Percentiles rank a stretch among this genome's conserved stretches.
Evolutionary conservation across 139 green algal species (phyloP).

Genomic region (Chlamydomonas eustigma): DNA sequence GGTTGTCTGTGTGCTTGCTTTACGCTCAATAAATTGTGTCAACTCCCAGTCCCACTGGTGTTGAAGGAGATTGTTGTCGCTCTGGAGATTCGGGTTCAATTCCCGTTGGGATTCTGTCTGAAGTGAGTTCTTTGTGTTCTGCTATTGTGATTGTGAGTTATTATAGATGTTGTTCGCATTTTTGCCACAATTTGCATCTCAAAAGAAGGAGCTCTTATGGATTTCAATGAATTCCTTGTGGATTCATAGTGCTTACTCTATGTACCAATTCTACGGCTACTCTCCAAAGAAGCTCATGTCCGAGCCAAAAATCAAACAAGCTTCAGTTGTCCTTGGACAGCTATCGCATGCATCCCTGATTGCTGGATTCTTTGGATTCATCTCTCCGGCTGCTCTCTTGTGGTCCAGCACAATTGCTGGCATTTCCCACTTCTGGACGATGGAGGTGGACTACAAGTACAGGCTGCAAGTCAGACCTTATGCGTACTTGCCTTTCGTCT

Average conservation of each 20-base stretch:
- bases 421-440: not conserved
- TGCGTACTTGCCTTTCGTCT: not conserved
- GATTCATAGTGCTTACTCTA: not conserved
- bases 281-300: not conserved
- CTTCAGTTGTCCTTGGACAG: not conserved
- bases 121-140: too few species aligned
- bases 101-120: too few species aligned
- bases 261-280: not conserved
- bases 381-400: not conserved
- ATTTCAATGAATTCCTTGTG: not conserved
- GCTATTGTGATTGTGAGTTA: too few species aligned
- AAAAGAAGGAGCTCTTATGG: not conserved
- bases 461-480: not conserved
- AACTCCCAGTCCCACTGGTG: too few species aligned
- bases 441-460: conserved; percentile 1
- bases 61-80: too few species aligned
- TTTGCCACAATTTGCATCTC: not conserved
- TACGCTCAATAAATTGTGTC: too few species aligned
- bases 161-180: not conserved
- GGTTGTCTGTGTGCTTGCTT: too few species aligned
- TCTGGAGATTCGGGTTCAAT: too few species aligned
- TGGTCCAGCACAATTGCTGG: not conserved
- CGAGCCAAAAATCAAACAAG: not conserved
- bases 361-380: not conserved
- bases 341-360: not conserved